Percentiles rank a stretch among this genome's conserved stretches.
phyloP scores from a whole-genome alignment of 495 filamentous ascomycete species.

The Lasiosphaeria ovina region DNA sequence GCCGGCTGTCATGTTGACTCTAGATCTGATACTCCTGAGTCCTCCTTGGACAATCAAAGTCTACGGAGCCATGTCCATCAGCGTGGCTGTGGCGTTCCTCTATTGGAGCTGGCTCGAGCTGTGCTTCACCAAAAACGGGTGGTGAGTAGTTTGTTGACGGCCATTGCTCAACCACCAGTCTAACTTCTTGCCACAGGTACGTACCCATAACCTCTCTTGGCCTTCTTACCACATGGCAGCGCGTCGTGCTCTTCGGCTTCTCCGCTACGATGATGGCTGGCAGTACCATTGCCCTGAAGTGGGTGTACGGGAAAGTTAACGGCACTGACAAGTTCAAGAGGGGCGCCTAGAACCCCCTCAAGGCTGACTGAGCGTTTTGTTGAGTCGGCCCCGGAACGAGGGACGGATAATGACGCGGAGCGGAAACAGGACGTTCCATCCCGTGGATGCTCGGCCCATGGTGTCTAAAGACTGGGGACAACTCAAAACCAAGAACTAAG shows the following conservation, averaged over 20 bases:
- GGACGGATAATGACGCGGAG: no score
- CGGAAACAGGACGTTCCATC: no score
- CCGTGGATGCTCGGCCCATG: no score
- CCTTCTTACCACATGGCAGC: constrained; percentile 56
- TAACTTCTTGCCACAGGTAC: constrained; percentile 53
- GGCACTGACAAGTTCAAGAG: constrained; percentile 49
- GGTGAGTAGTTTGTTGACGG: constrained; percentile 41
- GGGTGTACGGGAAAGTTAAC: constrained; percentile 68
- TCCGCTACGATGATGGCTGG: constrained; percentile 70
- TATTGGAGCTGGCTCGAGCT: constrained; percentile 92
- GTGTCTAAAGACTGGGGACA: no score
- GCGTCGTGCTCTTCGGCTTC: constrained; percentile 64
- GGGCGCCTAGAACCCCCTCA: constrained; percentile 26
- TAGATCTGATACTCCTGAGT: constrained; percentile 72
- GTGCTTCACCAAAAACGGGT: constrained; percentile 74
- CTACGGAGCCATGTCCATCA: constrained; percentile 60
- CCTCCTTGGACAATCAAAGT: constrained; percentile 76
- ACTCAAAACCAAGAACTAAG: no score
- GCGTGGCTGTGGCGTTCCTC: constrained; percentile 60
- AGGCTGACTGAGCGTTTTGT: constrained; percentile 17
- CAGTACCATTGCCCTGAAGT: constrained; percentile 65
- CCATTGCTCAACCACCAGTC: constrained; percentile 5
- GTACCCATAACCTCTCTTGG: constrained; percentile 87
- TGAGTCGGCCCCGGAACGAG: no score
- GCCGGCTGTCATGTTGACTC: constrained; percentile 66